A percentile compares a stretch with the other conserved stretches of the same genome.
phyloP scores from a whole-genome alignment of 176 grass and related monocot species.

The Olyra latifolia region DNA sequence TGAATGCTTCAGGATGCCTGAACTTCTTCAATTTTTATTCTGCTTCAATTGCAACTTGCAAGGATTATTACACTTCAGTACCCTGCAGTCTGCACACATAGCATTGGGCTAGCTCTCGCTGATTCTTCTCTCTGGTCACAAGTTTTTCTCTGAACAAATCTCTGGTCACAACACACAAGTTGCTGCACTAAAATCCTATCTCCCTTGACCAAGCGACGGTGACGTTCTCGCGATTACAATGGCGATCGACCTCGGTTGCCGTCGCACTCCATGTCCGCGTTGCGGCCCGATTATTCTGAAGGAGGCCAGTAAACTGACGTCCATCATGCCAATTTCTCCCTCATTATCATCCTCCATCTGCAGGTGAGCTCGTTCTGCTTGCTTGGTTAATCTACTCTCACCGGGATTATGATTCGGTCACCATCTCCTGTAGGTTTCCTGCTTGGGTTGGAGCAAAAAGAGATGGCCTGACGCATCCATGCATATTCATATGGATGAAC shows the following conservation, averaged over 20 bases:
- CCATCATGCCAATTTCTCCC: neutral
- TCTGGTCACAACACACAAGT: too few species aligned
- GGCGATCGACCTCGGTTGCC: neutral
- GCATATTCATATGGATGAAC: neutral
- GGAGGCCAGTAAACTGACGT: constrained; percentile 25
- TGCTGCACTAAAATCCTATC: constrained; percentile 18
- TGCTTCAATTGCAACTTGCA: neutral
- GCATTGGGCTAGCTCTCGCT: neutral
- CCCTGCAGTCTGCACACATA: neutral
- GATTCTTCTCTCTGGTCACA: neutral
- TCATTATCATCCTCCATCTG: neutral
- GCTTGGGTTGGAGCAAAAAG: neutral
- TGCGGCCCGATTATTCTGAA: constrained; percentile 28
- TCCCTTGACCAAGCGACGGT: constrained; percentile 12
- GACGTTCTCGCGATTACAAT: constrained; percentile 8
- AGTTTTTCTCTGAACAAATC: too few species aligned
- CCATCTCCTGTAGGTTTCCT: neutral
- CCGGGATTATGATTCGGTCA: constrained; percentile 6
- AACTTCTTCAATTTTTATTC: neutral
- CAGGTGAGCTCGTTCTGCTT: neutral
- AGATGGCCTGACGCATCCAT: neutral
- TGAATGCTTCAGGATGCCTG: neutral
- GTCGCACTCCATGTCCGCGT: constrained; percentile 24
- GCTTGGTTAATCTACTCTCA: neutral
- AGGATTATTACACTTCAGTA: neutral